Percentiles rank a stretch among this genome's conserved stretches.
Conservation (phyloP, 257 asterid genomes). For the Eucommia ulmoides region DNA sequence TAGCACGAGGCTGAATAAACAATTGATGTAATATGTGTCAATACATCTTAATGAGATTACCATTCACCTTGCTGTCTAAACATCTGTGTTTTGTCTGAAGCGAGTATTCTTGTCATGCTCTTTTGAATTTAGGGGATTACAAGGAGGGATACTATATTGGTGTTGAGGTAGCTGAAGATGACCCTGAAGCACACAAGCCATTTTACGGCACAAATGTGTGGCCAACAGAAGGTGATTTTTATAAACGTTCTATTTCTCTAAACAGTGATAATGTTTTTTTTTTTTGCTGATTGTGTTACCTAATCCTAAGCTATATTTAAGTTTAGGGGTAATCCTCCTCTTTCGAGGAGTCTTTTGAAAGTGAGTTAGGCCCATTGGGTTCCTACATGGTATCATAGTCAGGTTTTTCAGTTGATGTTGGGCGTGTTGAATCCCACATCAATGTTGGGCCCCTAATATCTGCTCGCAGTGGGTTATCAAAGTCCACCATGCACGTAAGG, state of each 20-base stretch:
- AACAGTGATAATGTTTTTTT: neutral
- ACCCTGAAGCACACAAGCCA: constrained; percentile 53
- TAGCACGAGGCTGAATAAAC: neutral
- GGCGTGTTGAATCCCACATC: no score
- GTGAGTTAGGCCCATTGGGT: no score
- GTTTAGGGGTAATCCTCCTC: no score
- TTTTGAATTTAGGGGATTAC: constrained; percentile 54
- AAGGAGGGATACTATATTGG: constrained; percentile 97
- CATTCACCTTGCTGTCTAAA: no score
- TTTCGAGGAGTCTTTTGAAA: no score
- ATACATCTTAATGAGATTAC: neutral
- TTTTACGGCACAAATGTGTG: constrained; percentile 67
- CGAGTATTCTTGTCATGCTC: no score
- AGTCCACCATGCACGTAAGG: no score
- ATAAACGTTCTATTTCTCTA: neutral
- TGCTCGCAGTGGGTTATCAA: no score
- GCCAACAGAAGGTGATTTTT: constrained; percentile 55
- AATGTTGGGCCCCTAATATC: no score
- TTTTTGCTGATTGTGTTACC: neutral
- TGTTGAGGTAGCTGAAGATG: constrained; percentile 55
- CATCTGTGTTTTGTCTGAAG: no score
- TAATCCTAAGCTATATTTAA: no score
- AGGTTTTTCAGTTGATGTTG: neutral
- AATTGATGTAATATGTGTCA: neutral
- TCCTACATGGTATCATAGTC: no score